These are phyloP conservation scores for Cystobasidium pallidum DNA, from an alignment of 1,284 basidiomycete species.

Conservation along the genomic window DNA sequence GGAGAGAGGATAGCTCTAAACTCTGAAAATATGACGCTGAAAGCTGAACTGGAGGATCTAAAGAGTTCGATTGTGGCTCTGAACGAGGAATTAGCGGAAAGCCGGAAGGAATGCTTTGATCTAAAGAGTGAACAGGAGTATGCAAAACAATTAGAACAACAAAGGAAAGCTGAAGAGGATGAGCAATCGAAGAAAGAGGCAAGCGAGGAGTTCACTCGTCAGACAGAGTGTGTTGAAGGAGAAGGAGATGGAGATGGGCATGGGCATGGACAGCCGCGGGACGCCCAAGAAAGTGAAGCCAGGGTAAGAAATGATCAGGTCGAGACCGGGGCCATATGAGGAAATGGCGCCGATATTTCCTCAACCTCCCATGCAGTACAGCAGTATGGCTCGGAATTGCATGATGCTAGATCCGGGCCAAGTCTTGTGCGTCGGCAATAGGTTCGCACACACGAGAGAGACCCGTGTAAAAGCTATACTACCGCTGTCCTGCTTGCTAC, in stretches of 20 bases:
- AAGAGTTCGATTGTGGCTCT: slow-evolving; percentile 21
- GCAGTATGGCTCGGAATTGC: too few relatives aligned
- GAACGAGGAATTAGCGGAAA: slow-evolving; percentile 28
- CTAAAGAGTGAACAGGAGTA: slow-evolving; percentile 24
- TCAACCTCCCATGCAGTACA: too few relatives aligned
- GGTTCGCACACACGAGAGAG: too few relatives aligned
- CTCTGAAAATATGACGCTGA: slow-evolving; percentile 13
- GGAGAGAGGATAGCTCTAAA: slow-evolving; percentile 22
- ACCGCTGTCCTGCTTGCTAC: background rate
- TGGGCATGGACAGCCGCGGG: too few relatives aligned
- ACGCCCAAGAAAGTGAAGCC: too few relatives aligned
- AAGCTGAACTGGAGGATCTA: slow-evolving; percentile 27
- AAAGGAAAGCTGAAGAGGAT: slow-evolving; percentile 11
- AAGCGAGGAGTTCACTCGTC: background rate
- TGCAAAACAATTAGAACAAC: slow-evolving; percentile 17
- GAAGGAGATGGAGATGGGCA: background rate
- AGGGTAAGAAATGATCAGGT: too few relatives aligned
- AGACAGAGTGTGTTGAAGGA: background rate
- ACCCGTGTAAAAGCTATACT: too few relatives aligned
- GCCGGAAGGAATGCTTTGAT: slow-evolving; percentile 31
- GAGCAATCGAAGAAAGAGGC: background rate
- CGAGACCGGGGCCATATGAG: too few relatives aligned
- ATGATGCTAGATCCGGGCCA: too few relatives aligned
- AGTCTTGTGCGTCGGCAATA: too few relatives aligned
- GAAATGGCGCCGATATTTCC: too few relatives aligned